These are phyloP conservation scores for Rhizopogon roseolus DNA, from an alignment of 768 basidiomycete genomes.

Conservation along the genomic window DNA sequence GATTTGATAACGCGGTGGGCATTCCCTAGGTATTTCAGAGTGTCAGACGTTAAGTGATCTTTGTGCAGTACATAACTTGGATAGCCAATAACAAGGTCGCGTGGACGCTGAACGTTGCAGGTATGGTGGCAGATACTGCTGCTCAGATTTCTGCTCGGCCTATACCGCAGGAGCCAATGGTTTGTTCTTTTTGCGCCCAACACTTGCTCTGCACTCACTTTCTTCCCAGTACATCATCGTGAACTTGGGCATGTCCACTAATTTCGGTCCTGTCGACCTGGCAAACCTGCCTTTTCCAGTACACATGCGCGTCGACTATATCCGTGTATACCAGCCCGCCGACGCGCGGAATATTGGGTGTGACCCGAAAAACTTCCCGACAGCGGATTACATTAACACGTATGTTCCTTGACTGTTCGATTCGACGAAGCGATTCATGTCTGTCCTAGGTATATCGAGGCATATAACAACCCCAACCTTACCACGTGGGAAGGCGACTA, in stretches of 20 bases:
- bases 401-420: conserved; percentile 23
- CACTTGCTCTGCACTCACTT: not conserved
- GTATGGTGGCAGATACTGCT: conserved; percentile 55
- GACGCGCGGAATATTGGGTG: conserved; percentile 69
- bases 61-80: conserved; percentile 78
- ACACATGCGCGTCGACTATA: conserved; percentile 47
- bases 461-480: conserved; percentile 60
- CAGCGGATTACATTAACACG: conserved; percentile 65
- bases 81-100: conserved; percentile 58
- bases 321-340: conserved; percentile 70
- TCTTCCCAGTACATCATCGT: conserved; percentile 42
- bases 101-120: conserved; percentile 74
- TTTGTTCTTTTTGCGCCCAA: conserved; percentile 24
- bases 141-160: conserved; percentile 63
- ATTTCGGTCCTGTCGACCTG: conserved; percentile 56
- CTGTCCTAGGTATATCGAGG: conserved; percentile 48
- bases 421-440: not conserved
- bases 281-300: conserved; percentile 46
- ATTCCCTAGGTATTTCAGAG: not conserved
- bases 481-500: conserved; percentile 42
- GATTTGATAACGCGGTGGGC: conserved; percentile 63
- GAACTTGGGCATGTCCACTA: conserved; percentile 56
- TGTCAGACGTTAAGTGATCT: not conserved
- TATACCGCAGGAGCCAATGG: conserved; percentile 84
- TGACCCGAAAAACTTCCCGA: conserved; percentile 62